Evolutionary conservation across 331 rosid species (phyloP).

Genomic region (Spiraea crenata): DNA sequence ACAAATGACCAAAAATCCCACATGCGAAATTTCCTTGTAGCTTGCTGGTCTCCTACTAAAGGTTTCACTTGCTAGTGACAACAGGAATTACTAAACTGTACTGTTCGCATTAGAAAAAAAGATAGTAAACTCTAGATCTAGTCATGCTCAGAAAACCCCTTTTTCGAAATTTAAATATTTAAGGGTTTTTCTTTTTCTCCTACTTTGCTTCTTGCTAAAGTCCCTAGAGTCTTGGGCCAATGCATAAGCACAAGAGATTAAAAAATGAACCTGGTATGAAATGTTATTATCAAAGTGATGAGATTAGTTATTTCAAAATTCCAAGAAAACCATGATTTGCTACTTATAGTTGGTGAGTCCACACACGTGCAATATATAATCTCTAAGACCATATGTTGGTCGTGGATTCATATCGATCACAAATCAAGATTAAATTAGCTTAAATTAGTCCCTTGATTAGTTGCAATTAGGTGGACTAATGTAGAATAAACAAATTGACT

Average conservation of each 20-base stretch:
- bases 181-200: not conserved
- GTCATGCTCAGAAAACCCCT: not conserved
- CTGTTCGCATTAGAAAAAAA: not conserved
- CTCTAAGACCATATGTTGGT: not conserved
- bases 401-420: not conserved
- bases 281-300: not conserved
- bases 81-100: not conserved
- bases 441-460: not conserved
- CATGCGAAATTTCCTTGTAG: slow-evolving; percentile 9
- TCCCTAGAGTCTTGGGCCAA: not conserved
- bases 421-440: not conserved
- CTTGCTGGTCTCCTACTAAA: not conserved
- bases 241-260: not conserved
- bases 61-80: not conserved
- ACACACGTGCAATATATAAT: not conserved
- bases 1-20: not conserved
- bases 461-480: not conserved
- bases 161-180: not conserved
- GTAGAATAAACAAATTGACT: too few species aligned
- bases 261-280: too few species aligned
- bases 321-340: not conserved
- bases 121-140: not conserved
- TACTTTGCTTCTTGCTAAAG: not conserved
- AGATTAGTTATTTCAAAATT: not conserved
- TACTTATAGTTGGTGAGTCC: not conserved